Percentiles rank a stretch among this genome's conserved stretches.
phyloP scores from a whole-genome alignment of 345 rosid species.

The Aethionema arabicum region DNA sequence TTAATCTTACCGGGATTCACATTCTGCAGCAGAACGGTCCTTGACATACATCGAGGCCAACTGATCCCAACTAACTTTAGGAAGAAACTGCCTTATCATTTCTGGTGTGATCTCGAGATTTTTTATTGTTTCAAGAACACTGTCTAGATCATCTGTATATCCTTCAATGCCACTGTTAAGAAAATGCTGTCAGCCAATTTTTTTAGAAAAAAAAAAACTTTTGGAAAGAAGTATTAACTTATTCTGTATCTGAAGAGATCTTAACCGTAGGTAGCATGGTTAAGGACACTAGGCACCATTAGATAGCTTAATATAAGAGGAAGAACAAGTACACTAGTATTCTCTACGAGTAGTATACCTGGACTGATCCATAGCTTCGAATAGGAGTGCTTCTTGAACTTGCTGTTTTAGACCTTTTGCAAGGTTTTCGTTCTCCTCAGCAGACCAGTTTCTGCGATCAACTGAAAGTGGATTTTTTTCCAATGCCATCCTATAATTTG shows the following conservation, averaged over 20 bases:
- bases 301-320: slow-evolving; percentile 7
- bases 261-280: not conserved
- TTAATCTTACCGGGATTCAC: slow-evolving; percentile 71
- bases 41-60: slow-evolving; percentile 57
- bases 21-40: slow-evolving; percentile 80
- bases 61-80: slow-evolving; percentile 77
- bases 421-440: slow-evolving; percentile 67
- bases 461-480: slow-evolving; percentile 50
- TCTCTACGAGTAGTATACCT: slow-evolving; percentile 45
- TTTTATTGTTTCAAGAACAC: slow-evolving; percentile 49
- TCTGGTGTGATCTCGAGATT: slow-evolving; percentile 78
- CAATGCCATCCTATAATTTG: slow-evolving; percentile 57
- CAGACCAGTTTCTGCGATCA: slow-evolving; percentile 67
- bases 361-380: slow-evolving; percentile 50
- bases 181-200: slow-evolving; percentile 22
- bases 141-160: slow-evolving; percentile 54
- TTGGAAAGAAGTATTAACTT: not conserved
- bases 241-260: slow-evolving; percentile 4
- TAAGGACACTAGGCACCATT: not conserved
- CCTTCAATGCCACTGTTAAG: slow-evolving; percentile 45
- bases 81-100: slow-evolving; percentile 68
- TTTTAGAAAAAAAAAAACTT: slow-evolving; percentile 2
- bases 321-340: slow-evolving; percentile 9
- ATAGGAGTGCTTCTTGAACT: slow-evolving; percentile 65
- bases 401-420: slow-evolving; percentile 71